Evolutionary conservation across 2,329 filamentous ascomycete genomes (phyloP).

Genomic region (Fusarium sp.): DNA sequence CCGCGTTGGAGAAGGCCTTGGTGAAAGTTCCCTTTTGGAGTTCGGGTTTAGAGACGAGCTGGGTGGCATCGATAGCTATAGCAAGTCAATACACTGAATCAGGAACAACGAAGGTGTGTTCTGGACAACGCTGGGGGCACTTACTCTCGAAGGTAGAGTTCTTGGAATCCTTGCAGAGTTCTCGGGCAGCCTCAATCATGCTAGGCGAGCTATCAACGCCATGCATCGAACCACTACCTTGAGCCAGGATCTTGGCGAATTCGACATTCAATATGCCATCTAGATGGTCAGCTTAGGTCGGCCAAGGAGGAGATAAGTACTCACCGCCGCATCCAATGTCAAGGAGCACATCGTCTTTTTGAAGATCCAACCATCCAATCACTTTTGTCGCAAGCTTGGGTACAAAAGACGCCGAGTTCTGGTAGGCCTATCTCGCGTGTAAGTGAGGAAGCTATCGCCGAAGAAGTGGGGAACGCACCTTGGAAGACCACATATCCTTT

Average conservation of each 20-base stretch:
- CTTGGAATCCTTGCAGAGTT: slow-evolving; percentile 52
- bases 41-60: slow-evolving; percentile 50
- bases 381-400: slow-evolving; percentile 71
- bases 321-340: slow-evolving; percentile 74
- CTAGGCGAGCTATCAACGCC: slow-evolving; percentile 69
- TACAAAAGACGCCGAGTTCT: slow-evolving; percentile 72
- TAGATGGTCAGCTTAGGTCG: slow-evolving; percentile 41
- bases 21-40: slow-evolving; percentile 56
- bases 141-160: slow-evolving; percentile 61
- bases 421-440: slow-evolving; percentile 62
- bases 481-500: slow-evolving; percentile 47
- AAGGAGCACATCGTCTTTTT: slow-evolving; percentile 68
- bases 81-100: slow-evolving; percentile 2
- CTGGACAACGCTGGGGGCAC: not conserved
- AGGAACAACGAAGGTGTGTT: not conserved
- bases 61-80: slow-evolving; percentile 61
- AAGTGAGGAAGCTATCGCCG: slow-evolving; percentile 19
- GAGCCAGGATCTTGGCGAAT: slow-evolving; percentile 60
- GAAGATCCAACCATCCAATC: slow-evolving; percentile 68
- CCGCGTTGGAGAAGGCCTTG: slow-evolving; percentile 76
- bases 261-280: slow-evolving; percentile 71
- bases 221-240: slow-evolving; percentile 62
- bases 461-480: slow-evolving; percentile 30
- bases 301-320: slow-evolving; percentile 22
- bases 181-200: slow-evolving; percentile 68